phyloP scores from a whole-genome alignment of 441 rosid species.

The Corymbia calophylla region DNA sequence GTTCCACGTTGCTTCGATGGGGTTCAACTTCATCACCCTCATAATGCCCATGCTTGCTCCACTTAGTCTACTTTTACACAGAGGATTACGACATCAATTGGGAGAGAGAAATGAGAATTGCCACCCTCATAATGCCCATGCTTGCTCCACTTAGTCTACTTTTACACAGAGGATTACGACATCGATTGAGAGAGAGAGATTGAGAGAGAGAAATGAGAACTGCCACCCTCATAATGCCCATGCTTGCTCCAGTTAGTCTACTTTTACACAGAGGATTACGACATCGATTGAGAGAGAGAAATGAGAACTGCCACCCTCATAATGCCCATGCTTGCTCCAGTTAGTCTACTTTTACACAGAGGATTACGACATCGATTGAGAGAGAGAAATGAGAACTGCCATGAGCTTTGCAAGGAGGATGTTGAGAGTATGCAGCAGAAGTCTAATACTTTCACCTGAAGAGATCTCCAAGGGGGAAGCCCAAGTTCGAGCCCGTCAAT shows the following conservation, averaged over 20 bases:
- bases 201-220: too few species aligned
- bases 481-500: too few species aligned
- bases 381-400: not conserved
- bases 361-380: not conserved
- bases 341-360: not conserved
- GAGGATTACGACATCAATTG: not conserved
- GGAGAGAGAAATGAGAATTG: not conserved
- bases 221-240: conserved; percentile 7
- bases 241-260: not conserved
- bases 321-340: not conserved
- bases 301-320: too few species aligned
- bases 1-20: conserved; percentile 24
- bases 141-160: not conserved
- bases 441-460: too few species aligned
- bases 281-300: not conserved
- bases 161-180: too few species aligned
- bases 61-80: not conserved
- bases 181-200: not conserved
- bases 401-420: not conserved
- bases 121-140: not conserved
- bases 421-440: too few species aligned
- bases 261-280: too few species aligned
- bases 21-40: conserved; percentile 20
- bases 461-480: too few species aligned
- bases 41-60: not conserved